Evolutionary conservation across 192 early-diverging fungal species (phyloP), one percentile per base, ranked within the genome.

Genomic region (Linnemannia schmuckeri): DNA sequence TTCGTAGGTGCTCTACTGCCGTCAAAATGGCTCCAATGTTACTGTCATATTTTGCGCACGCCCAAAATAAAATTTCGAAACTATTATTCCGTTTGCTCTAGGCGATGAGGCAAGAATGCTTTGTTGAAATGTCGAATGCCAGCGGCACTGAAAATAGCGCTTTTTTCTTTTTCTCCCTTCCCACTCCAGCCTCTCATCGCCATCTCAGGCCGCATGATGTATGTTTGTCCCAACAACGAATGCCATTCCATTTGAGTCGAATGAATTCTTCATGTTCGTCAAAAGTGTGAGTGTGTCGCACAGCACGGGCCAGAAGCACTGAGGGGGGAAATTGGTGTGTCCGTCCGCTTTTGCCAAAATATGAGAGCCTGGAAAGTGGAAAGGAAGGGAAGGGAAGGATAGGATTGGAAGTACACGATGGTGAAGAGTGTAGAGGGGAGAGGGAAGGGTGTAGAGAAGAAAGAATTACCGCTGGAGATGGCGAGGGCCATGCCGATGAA

Each of bases 401-500:
- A 10, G 30, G 10, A 41, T 46, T 46, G 37, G 40, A 71, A 17
- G 37, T n/a, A 12, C 70, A 71, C 0, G 38, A 41, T 71, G 10
- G 18, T 37, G 38, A n/a, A 10, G 42, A 17, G 42, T 46, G 46
- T 12, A 6, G 7, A 49, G 24, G 44, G 10, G 27, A 4, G 42
- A n/a, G 46, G 1, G 6, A 15, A 49, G 42, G 27, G 10, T 41
- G 72, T n/a, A 44, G 27, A 38, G 33, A 37, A 27, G 35, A 20
- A 49, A 35, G 22, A 38, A 70, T 69, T 92, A 92, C 91, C 91
- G 74, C 90, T 91, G 0, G 90, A 82, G 3, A 98, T 89, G 66
- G 97, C 97, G 69, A 98, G 90, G 5, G 92, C 89, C 88, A 98
- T 94, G 81, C 97, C 97, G 72, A 97, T 94, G 78, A 93, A 91